Evolutionary conservation across 768 basidiomycete genomes (phyloP).

Genomic region (Pleurotus tuber-regium): DNA sequence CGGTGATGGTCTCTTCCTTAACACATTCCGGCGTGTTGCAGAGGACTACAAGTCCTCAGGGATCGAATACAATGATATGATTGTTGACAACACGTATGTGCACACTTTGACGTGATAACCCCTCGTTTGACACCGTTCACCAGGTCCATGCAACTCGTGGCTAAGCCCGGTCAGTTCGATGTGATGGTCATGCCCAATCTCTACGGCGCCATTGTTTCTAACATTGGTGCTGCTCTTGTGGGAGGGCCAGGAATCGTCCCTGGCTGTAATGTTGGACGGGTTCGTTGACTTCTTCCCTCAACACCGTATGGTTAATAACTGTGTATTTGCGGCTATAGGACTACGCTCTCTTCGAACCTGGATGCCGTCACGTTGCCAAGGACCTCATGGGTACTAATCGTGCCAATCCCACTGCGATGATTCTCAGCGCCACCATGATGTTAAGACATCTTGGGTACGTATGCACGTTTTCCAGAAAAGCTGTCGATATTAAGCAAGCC

Average conservation of each 20-base stretch:
- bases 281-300: conserved; percentile 28
- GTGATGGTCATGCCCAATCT: conserved; percentile 99
- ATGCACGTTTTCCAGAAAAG: conserved; percentile 9
- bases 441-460: conserved; percentile 92
- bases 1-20: conserved; percentile 97
- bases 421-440: conserved; percentile 97
- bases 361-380: conserved; percentile 92
- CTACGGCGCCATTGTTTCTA: conserved; percentile 96
- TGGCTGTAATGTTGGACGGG: conserved; percentile 95
- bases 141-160: conserved; percentile 98
- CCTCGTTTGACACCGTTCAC: conserved; percentile 7
- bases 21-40: conserved; percentile 94
- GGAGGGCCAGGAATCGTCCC: conserved; percentile 98
- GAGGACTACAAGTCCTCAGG: conserved; percentile 95
- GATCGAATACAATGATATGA: conserved; percentile 96
- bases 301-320: conserved; percentile 13
- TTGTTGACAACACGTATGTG: conserved; percentile 93
- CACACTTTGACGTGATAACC: not conserved
- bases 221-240: conserved; percentile 97
- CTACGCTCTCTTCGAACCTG: conserved; percentile 97
- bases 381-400: conserved; percentile 97
- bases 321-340: conserved; percentile 47
- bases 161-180: conserved; percentile 93
- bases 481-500: conserved; percentile 11
- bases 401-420: conserved; percentile 97